phyloP scores from a whole-genome alignment of 805 yeast species.

The Ogataea minuta region DNA sequence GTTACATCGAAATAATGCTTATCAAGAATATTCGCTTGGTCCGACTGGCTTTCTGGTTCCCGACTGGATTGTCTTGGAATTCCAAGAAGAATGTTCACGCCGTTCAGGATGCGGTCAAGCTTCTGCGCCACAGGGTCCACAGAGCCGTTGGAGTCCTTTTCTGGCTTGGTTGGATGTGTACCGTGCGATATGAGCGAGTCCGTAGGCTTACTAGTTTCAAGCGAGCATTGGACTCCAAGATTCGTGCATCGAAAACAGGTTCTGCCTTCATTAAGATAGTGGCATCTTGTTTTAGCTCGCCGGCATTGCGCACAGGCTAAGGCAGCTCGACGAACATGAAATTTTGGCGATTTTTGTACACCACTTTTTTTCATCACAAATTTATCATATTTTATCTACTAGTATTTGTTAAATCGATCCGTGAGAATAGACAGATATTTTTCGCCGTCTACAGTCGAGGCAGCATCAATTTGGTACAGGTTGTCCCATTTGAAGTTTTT shows the following conservation, averaged over 20 bases:
- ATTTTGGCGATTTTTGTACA: constrained; percentile 2
- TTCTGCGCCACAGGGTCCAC: not conserved
- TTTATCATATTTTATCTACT: not conserved
- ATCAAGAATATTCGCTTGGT: constrained; percentile 9
- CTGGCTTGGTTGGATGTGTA: not conserved
- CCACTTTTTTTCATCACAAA: not conserved
- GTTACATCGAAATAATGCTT: constrained; percentile 22
- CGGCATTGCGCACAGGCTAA: constrained; percentile 26
- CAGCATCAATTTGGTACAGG: constrained; percentile 25
- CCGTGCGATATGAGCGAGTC: constrained; percentile 6
- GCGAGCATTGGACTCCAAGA: constrained; percentile 22
- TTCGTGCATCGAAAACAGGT: constrained; percentile 30
- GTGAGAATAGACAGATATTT: constrained; percentile 21
- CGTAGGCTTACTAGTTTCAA: constrained; percentile 13
- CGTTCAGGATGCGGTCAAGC: constrained; percentile 3
- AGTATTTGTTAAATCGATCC: constrained; percentile 11
- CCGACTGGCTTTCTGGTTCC: constrained; percentile 3
- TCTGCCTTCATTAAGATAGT: constrained; percentile 21
- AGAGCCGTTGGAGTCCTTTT: not conserved
- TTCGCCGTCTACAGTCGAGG: constrained; percentile 23
- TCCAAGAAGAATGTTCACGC: constrained; percentile 5
- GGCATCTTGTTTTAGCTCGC: constrained; percentile 29
- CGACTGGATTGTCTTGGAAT: constrained; percentile 1
- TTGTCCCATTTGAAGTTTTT: constrained; percentile 28
- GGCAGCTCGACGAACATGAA: constrained; percentile 14